phyloP scores from a whole-genome alignment of 441 rosid genomes.

The Erodium moschatum region DNA sequence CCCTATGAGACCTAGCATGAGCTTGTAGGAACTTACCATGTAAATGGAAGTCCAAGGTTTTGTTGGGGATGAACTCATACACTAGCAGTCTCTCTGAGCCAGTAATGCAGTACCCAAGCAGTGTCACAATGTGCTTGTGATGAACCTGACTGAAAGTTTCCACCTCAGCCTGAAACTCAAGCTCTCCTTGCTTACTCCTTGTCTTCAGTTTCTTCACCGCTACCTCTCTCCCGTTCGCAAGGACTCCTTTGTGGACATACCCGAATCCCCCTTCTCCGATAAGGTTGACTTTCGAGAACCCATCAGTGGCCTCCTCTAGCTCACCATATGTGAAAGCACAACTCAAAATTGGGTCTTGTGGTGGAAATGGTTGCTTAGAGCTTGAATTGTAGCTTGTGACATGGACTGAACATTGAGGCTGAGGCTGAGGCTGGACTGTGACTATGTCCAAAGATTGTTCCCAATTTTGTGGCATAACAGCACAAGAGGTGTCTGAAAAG shows the following conservation, averaged over 20 bases:
- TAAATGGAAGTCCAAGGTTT: slow-evolving; percentile 80
- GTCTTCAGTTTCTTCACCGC: slow-evolving; percentile 83
- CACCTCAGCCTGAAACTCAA: slow-evolving; percentile 92
- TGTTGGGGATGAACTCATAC: slow-evolving; percentile 87
- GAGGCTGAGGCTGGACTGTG: background rate
- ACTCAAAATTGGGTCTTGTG: slow-evolving; percentile 41
- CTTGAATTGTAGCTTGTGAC: too few relatives aligned
- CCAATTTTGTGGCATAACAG: background rate
- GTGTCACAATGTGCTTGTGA: slow-evolving; percentile 85
- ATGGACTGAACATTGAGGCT: background rate
- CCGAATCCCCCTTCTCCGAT: slow-evolving; percentile 98
- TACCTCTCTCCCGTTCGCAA: slow-evolving; percentile 87
- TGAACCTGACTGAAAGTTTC: slow-evolving; percentile 92
- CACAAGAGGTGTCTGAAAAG: background rate
- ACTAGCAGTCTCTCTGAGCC: slow-evolving; percentile 75
- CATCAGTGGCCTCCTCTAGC: slow-evolving; percentile 75
- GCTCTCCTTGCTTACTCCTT: slow-evolving; percentile 94
- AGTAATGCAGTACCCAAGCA: slow-evolving; percentile 83
- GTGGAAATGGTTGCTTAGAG: too few relatives aligned
- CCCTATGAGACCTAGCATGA: too few relatives aligned
- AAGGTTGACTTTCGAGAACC: slow-evolving; percentile 81
- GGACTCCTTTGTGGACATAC: slow-evolving; percentile 81
- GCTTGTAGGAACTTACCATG: slow-evolving; percentile 39
- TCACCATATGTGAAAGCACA: slow-evolving; percentile 78
- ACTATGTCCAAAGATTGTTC: background rate